phyloP scores from a whole-genome alignment of 208 protist genomes.

The Phytomonas francai region DNA sequence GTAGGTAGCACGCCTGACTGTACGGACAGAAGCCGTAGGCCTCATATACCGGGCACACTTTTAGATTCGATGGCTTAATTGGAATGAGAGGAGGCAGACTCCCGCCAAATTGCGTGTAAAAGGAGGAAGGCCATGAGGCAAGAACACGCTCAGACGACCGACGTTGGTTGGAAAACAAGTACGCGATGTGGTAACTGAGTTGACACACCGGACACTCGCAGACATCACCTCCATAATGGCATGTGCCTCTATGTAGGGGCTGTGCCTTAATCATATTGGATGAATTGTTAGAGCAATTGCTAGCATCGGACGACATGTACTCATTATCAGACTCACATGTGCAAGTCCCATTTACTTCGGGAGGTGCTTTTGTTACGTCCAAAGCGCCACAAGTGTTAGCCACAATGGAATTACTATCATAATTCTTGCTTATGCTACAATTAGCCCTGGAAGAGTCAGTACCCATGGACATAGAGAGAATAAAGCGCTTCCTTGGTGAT shows the following conservation, averaged over 20 bases:
- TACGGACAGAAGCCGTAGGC: slow-evolving; percentile 81
- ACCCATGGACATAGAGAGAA: not conserved
- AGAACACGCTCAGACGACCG: slow-evolving; percentile 76
- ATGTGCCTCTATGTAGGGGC: not conserved
- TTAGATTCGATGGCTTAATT: slow-evolving; percentile 16
- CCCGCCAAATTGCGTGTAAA: slow-evolving; percentile 13
- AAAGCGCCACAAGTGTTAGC: not conserved
- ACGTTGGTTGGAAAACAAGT: slow-evolving; percentile 64
- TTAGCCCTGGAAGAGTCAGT: not conserved
- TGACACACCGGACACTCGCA: slow-evolving; percentile 73
- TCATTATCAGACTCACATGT: not conserved
- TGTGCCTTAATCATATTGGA: not conserved
- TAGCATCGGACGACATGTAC: not conserved
- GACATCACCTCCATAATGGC: not conserved
- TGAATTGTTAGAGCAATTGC: not conserved
- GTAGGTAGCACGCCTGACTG: slow-evolving; percentile 58
- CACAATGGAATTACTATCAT: not conserved
- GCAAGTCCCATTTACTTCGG: not conserved
- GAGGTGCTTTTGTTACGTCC: not conserved
- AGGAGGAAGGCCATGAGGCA: slow-evolving; percentile 53
- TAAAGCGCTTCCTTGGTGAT: not conserved
- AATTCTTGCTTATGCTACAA: not conserved
- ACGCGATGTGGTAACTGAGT: slow-evolving; percentile 51
- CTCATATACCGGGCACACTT: slow-evolving; percentile 56
- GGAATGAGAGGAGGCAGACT: slow-evolving; percentile 11